Conservation (phyloP, 768 basidiomycete species). For the Pilatotrama ljubarskyi region DNA sequence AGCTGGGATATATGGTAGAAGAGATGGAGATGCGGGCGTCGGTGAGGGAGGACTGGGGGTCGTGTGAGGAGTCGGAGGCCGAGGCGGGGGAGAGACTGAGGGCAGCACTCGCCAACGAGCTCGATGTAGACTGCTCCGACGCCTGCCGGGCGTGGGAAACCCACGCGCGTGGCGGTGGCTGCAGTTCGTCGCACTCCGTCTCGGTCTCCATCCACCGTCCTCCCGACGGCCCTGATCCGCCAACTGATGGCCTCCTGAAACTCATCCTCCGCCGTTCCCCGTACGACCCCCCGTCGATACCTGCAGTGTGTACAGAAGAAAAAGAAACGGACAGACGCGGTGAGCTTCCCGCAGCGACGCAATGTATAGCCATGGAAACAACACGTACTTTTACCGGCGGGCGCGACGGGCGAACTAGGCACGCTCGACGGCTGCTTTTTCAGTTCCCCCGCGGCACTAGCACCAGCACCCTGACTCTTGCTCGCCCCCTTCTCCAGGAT, state of each 20-base stretch:
- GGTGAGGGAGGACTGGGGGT: conserved; percentile 26
- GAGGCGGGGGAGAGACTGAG: conserved; percentile 11
- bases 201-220: not conserved
- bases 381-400: conserved; percentile 8
- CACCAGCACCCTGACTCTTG: not conserved
- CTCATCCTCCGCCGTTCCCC: not conserved
- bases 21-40: conserved; percentile 46
- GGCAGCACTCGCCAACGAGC: conserved; percentile 2
- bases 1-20: conserved; percentile 38
- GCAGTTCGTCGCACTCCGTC: not conserved
- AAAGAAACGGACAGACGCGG: not conserved
- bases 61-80: conserved; percentile 22
- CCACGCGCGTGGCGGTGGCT: conserved; percentile 14
- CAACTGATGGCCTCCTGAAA: conserved; percentile 12
- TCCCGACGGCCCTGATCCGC: not conserved
- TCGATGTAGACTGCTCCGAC: conserved; percentile 11
- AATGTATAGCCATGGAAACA: conserved; percentile 14
- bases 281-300: no score
- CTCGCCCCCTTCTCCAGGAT: conserved; percentile 1
- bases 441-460: conserved; percentile 3
- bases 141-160: conserved; percentile 20
- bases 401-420: conserved; percentile 23
- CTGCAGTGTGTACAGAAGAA: not conserved
- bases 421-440: conserved; percentile 18
- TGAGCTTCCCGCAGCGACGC: not conserved